Base-by-base conservation (phyloP, 1,284 basidiomycete genomes). In the Cutaneotrichosporon sp. region DNA sequence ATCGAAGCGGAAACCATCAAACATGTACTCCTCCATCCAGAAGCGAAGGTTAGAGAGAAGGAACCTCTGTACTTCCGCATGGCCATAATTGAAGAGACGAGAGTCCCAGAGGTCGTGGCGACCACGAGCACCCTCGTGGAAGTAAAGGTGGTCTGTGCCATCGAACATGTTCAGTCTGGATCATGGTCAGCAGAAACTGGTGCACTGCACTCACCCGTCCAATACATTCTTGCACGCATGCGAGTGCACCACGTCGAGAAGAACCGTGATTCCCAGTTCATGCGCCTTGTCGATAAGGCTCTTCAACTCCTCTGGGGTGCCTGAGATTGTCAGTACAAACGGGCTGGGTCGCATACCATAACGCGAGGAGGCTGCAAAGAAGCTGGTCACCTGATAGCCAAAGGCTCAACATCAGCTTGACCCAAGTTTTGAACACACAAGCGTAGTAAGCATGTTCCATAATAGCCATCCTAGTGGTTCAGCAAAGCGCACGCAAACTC, bases 361-460 rank as follows among this genome's bases (percentile, higher is more conserved):
- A 30, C 94, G 86, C 42, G 91, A 96, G 62, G 88, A 93, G 9
- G 88, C 88, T n/a, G 94, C 91, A 68, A 98, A 98, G 80, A 97
- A 97, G 74, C 83, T 93, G 26, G 92, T 97, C 10, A 98, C 85
- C 76, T 98, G 94, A 74, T 98, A 98, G 14, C 94, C 94, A 67
- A 98, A 98, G 1, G 92, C 91, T 87, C 61, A 8, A 4, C 17
- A 52, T 54, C 17, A 56, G 59, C 52, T 51, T 38, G 37, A 38
- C 14, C 8, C 20, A 7, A 61, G 47, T 38, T 20, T 12, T 30
- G 36, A 1, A 77, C 87, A 67, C 61, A 90, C 89, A 94, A 58
- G 94, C 94, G 76, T 98, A 98, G 76, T 98, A 98, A 4, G 93
- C 89, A 66, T 98, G 94, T 72, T 97, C 92, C 89, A 97, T 93